phyloP scores from a whole-genome alignment of 495 filamentous ascomycete species.

The Penicillium ochrochloron region DNA sequence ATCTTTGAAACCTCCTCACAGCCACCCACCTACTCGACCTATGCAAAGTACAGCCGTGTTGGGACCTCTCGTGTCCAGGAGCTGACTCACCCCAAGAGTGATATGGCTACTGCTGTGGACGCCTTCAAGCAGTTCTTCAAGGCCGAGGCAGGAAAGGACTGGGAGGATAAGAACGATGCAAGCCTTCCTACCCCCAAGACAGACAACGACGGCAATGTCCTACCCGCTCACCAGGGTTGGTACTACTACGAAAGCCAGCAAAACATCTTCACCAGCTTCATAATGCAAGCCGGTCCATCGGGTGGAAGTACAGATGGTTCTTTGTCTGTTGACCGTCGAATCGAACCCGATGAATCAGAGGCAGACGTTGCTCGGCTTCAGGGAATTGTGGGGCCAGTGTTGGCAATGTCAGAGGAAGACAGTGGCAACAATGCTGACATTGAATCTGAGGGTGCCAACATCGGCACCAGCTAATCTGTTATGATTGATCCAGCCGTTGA shows the following conservation, averaged over 20 bases:
- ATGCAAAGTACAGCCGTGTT: slow-evolving; percentile 40
- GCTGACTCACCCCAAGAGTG: slow-evolving; percentile 39
- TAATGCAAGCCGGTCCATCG: slow-evolving; percentile 14
- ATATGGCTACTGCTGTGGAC: slow-evolving; percentile 40
- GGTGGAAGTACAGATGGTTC: neutral
- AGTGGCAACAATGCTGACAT: neutral
- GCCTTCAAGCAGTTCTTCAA: slow-evolving; percentile 62
- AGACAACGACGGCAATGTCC: slow-evolving; percentile 29
- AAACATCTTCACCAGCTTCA: slow-evolving; percentile 29
- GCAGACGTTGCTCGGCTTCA: neutral
- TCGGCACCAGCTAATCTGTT: neutral
- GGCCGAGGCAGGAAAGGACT: slow-evolving; percentile 56
- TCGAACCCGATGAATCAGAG: neutral
- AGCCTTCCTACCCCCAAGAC: slow-evolving; percentile 22
- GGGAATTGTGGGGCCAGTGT: neutral
- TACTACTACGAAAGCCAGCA: slow-evolving; percentile 29
- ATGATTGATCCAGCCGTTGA: neutral
- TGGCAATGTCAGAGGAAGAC: neutral
- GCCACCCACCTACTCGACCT: slow-evolving; percentile 52
- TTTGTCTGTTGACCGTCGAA: neutral
- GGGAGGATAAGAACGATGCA: slow-evolving; percentile 52
- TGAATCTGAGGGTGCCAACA: neutral
- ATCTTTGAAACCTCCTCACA: slow-evolving; percentile 55
- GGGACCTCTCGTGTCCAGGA: slow-evolving; percentile 32
- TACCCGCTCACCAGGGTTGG: slow-evolving; percentile 43